Conservation (phyloP, 768 basidiomycete genomes). For the Amanita exitialis region DNA sequence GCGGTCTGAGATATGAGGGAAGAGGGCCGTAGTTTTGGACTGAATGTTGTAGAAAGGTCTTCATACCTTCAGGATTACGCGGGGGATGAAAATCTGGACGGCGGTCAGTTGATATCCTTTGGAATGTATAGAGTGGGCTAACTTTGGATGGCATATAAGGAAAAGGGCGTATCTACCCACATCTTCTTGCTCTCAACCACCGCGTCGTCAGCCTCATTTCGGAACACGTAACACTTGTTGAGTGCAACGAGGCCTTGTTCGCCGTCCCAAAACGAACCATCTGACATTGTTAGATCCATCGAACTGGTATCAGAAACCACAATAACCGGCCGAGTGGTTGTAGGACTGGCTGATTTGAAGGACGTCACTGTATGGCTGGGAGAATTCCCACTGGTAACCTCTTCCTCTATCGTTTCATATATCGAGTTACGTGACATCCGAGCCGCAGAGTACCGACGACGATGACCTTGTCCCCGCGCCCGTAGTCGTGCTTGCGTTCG, state of each 20-base stretch:
- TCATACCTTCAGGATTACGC: slow-evolving; percentile 52
- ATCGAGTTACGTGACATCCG: slow-evolving; percentile 57
- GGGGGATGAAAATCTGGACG: slow-evolving; percentile 63
- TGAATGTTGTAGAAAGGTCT: slow-evolving; percentile 64
- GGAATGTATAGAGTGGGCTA: slow-evolving; percentile 17
- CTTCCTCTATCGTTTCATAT: slow-evolving; percentile 78
- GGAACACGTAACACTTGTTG: slow-evolving; percentile 58
- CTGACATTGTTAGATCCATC: slow-evolving; percentile 26
- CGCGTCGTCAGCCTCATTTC: slow-evolving; percentile 56
- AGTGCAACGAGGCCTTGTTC: slow-evolving; percentile 57
- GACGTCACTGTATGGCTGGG: slow-evolving; percentile 19
- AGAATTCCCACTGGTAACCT: slow-evolving; percentile 28
- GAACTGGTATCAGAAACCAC: slow-evolving; percentile 47
- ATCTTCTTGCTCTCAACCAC: slow-evolving; percentile 54
- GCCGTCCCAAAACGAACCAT: slow-evolving; percentile 48
- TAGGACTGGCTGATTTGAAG: slow-evolving; percentile 21
- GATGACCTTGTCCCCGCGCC: slow-evolving; percentile 58
- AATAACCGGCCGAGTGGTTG: slow-evolving; percentile 33
- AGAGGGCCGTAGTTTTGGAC: slow-evolving; percentile 62
- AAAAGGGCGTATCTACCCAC: slow-evolving; percentile 70
- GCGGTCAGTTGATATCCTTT: slow-evolving; percentile 2
- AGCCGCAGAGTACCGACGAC: slow-evolving; percentile 57
- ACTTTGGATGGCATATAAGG: slow-evolving; percentile 67
- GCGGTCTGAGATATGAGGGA: slow-evolving; percentile 59
- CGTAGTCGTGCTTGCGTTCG: slow-evolving; percentile 37